phyloP scores from a whole-genome alignment of 2,329 filamentous ascomycete species.

The Raffaelea arxii region DNA sequence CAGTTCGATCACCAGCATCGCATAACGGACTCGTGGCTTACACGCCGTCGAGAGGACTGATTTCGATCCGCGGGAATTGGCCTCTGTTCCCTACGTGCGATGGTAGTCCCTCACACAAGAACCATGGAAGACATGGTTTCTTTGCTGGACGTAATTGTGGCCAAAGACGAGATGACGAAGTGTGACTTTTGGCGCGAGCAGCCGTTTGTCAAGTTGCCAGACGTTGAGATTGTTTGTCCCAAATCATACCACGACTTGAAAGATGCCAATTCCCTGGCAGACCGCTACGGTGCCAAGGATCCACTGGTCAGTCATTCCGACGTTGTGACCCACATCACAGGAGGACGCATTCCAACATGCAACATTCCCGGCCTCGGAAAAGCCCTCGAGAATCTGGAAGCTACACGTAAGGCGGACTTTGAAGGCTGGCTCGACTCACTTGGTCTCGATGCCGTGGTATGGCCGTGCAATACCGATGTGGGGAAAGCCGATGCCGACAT shows the following conservation, averaged over 20 bases:
- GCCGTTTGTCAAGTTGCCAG: background rate
- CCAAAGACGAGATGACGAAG: background rate
- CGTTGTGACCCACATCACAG: background rate
- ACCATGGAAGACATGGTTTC: background rate
- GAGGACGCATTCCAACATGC: background rate
- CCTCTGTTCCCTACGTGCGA: constrained; percentile 48
- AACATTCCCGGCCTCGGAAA: background rate
- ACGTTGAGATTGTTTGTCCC: background rate
- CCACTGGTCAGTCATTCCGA: background rate
- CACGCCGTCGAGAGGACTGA: constrained; percentile 40
- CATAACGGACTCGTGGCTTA: constrained; percentile 48
- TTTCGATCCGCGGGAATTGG: constrained; percentile 43
- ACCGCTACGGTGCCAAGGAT: too few species aligned
- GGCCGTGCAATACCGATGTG: background rate
- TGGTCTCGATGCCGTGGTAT: background rate
- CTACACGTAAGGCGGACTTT: background rate
- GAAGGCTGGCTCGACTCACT: background rate
- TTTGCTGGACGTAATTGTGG: background rate
- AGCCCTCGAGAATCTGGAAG: background rate
- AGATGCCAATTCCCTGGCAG: background rate
- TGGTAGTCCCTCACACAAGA: constrained; percentile 27
- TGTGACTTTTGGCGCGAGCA: background rate
- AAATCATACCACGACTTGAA: background rate
- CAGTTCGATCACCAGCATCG: background rate
- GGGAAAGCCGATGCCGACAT: background rate